phyloP scores from a whole-genome alignment of 1,284 basidiomycete genomes.

The Ustilago hordei region DNA sequence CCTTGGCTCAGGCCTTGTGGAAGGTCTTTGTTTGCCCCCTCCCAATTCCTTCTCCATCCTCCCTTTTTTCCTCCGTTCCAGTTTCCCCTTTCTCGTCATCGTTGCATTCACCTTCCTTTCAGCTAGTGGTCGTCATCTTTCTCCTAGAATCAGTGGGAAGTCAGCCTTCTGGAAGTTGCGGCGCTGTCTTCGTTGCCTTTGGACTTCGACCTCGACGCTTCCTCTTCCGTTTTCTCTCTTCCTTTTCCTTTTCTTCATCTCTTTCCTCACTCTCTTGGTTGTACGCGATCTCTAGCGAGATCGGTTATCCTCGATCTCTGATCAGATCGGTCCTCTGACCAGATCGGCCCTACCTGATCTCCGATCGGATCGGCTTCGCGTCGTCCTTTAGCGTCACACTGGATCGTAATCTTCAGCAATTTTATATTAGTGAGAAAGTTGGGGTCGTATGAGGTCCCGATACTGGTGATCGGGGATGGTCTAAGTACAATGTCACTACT shows the following conservation, averaged over 20 bases:
- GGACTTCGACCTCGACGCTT: not conserved
- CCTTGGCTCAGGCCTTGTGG: not conserved
- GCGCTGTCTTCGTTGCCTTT: slow-evolving; percentile 3
- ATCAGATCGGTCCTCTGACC: too few relatives aligned
- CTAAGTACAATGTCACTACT: too few relatives aligned
- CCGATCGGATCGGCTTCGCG: too few relatives aligned
- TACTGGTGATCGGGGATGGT: too few relatives aligned
- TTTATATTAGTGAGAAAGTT: too few relatives aligned
- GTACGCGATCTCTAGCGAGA: too few relatives aligned
- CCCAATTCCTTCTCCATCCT: not conserved
- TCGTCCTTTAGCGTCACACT: too few relatives aligned
- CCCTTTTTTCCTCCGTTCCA: not conserved
- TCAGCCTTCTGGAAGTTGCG: slow-evolving; percentile 7
- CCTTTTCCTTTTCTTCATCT: not conserved
- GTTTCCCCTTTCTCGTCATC: not conserved
- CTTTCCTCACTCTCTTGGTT: not conserved
- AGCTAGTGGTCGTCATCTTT: slow-evolving; percentile 4
- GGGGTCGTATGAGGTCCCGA: too few relatives aligned
- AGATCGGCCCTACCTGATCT: too few relatives aligned
- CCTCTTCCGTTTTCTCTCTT: not conserved
- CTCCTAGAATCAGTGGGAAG: slow-evolving; percentile 18
- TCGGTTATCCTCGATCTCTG: too few relatives aligned
- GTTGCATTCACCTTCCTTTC: not conserved
- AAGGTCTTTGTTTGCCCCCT: not conserved
- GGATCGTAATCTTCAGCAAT: too few relatives aligned